phyloP scores from a whole-genome alignment of 2,329 filamentous ascomycete genomes.

The Fusarium udum region DNA sequence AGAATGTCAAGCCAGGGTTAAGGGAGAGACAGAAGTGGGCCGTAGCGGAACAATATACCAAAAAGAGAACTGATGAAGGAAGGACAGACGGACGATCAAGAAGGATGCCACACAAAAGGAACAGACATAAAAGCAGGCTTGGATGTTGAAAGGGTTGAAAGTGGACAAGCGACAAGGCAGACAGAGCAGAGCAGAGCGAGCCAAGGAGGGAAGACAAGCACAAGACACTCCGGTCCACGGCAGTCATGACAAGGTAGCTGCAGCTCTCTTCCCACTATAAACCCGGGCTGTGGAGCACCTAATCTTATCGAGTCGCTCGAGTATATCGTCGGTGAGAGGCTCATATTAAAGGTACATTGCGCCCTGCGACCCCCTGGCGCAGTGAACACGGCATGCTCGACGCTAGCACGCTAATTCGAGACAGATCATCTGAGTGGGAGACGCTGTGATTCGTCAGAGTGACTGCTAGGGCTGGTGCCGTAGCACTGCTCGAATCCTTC shows the following conservation, averaged over 20 bases:
- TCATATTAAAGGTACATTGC: slow-evolving; percentile 3
- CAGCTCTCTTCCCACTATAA: slow-evolving; percentile 3
- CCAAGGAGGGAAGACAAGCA: slow-evolving; percentile 12
- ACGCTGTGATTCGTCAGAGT: not conserved
- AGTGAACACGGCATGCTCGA: not conserved
- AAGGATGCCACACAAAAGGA: slow-evolving; percentile 3
- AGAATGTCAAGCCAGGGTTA: not conserved
- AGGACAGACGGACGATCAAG: not conserved
- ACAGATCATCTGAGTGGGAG: slow-evolving; percentile 19
- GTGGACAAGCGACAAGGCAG: slow-evolving; percentile 15
- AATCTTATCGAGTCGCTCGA: slow-evolving; percentile 13
- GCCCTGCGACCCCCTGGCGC: slow-evolving; percentile 11
- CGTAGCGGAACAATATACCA: not conserved
- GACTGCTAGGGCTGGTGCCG: slow-evolving; percentile 13
- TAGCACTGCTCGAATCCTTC: not conserved
- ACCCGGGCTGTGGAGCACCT: slow-evolving; percentile 11
- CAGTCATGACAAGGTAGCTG: slow-evolving; percentile 1
- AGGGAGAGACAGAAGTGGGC: slow-evolving; percentile 10
- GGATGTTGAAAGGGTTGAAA: slow-evolving; percentile 1
- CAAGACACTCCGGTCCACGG: not conserved
- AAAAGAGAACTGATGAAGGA: not conserved
- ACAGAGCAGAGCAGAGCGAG: not conserved
- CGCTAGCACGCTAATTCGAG: not conserved
- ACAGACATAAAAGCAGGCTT: not conserved
- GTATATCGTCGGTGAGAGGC: not conserved